phyloP scores from a whole-genome alignment of 345 rosid genomes.

The Salix caprea region DNA sequence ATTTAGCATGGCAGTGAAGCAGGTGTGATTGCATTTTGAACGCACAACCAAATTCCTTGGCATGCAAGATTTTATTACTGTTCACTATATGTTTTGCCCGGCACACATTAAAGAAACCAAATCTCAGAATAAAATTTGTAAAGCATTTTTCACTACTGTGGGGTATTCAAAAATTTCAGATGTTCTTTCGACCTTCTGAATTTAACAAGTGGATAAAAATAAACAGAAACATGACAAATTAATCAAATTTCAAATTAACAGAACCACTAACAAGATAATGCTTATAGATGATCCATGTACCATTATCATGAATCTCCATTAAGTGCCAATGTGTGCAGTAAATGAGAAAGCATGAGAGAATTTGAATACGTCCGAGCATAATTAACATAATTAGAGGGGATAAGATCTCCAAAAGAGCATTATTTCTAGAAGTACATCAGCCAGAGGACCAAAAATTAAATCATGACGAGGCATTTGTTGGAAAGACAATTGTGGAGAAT shows the following conservation, averaged over 20 bases:
- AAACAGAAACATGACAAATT: not conserved
- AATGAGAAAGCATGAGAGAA: not conserved
- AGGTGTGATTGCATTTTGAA: too few relatives aligned
- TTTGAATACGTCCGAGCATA: not conserved
- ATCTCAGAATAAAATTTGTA: not conserved
- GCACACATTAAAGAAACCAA: not conserved
- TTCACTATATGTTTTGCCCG: not conserved
- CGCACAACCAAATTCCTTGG: not conserved
- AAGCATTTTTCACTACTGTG: too few relatives aligned
- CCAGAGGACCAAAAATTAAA: not conserved
- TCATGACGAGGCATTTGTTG: not conserved
- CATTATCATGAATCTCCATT: not conserved
- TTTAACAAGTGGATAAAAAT: too few relatives aligned
- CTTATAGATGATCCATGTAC: not conserved
- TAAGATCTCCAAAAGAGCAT: not conserved
- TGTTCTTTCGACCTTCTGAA: not conserved
- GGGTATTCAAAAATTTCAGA: not conserved
- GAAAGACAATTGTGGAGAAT: not conserved
- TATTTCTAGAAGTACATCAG: not conserved
- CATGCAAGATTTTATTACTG: not conserved
- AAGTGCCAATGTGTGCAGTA: not conserved
- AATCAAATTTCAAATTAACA: not conserved
- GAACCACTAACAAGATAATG: not conserved
- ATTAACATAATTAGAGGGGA: too few relatives aligned
- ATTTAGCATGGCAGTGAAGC: too few relatives aligned